These are phyloP conservation scores for Austroboletus festivus DNA, from an alignment of 768 basidiomycete genomes.

Conservation along the genomic window DNA sequence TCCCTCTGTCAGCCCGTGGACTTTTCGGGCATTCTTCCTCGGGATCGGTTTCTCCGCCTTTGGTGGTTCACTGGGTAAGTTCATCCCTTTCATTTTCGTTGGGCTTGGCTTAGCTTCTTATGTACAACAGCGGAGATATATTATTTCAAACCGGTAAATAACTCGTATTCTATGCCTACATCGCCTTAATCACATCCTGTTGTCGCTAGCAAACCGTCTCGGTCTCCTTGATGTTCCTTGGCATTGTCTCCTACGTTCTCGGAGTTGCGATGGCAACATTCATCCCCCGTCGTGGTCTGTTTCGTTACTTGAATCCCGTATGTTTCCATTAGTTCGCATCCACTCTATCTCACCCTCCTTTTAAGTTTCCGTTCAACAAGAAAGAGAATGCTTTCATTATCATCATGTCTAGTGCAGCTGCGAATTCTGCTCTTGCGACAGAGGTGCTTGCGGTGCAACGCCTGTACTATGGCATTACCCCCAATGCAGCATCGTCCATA, in stretches of 20 bases:
- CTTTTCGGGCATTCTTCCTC: conserved; percentile 50
- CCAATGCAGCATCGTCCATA: conserved; percentile 45
- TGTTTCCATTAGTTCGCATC: neutral
- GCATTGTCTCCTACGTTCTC: conserved; percentile 49
- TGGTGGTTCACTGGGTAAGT: conserved; percentile 50
- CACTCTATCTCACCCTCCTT: neutral
- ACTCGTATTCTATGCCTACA: neutral
- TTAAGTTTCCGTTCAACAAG: conserved; percentile 54
- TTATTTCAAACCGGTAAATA: conserved; percentile 53
- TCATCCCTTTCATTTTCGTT: conserved; percentile 4
- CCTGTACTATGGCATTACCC: conserved; percentile 50
- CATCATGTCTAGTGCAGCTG: conserved; percentile 55
- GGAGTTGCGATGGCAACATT: conserved; percentile 45
- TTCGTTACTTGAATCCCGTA: conserved; percentile 46
- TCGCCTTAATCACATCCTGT: neutral
- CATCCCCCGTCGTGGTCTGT: conserved; percentile 35
- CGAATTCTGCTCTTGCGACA: conserved; percentile 52
- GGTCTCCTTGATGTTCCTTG: conserved; percentile 55
- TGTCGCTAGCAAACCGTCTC: conserved; percentile 46
- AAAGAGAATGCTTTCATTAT: conserved; percentile 58
- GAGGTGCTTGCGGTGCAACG: conserved; percentile 56
- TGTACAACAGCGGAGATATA: conserved; percentile 50
- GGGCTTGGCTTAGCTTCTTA: neutral
- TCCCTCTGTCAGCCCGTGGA: conserved; percentile 25
- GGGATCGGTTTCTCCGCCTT: conserved; percentile 52